Conservation (phyloP, 208 protist species). For the Angomonas deanei region DNA sequence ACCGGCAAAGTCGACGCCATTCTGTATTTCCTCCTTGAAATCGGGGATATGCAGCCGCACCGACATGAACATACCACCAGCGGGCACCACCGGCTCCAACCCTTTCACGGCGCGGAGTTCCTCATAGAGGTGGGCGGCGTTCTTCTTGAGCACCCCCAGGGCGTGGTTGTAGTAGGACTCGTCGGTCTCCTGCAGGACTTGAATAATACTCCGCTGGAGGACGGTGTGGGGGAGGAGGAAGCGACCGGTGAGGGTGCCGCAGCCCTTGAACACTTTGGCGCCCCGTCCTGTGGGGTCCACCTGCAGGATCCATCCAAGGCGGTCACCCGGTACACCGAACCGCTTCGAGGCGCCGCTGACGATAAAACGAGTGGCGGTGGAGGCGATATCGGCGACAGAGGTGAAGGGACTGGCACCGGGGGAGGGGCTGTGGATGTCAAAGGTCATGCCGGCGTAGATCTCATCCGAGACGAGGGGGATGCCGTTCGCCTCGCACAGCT, state of each 20-base stretch:
- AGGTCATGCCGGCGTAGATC: conserved; percentile 89
- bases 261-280: conserved; percentile 10
- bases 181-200: conserved; percentile 44
- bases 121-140: conserved; percentile 39
- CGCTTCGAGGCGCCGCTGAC: conserved; percentile 82
- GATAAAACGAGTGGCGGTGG: conserved; percentile 50
- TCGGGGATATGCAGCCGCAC: conserved; percentile 54
- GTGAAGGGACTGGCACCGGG: conserved; percentile 22
- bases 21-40: conserved; percentile 26
- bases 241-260: conserved; percentile 18
- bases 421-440: conserved; percentile 25
- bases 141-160: conserved; percentile 29
- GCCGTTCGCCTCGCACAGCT: conserved; percentile 53
- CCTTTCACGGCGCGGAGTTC: conserved; percentile 19
- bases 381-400: conserved; percentile 53
- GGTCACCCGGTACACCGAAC: conserved; percentile 85
- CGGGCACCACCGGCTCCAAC: conserved; percentile 43
- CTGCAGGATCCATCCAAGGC: conserved; percentile 75
- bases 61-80: conserved; percentile 86
- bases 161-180: conserved; percentile 36
- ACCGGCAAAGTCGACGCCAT: conserved; percentile 45
- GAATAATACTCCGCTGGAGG: conserved; percentile 57
- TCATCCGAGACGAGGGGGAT: conserved; percentile 90
- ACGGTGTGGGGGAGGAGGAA: conserved; percentile 72
- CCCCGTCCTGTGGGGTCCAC: conserved; percentile 41